Evolutionary conservation across 192 early-diverging fungal genomes (phyloP), one percentile per base, ranked within the genome.

Genomic region (Coemansia javaensis): DNA sequence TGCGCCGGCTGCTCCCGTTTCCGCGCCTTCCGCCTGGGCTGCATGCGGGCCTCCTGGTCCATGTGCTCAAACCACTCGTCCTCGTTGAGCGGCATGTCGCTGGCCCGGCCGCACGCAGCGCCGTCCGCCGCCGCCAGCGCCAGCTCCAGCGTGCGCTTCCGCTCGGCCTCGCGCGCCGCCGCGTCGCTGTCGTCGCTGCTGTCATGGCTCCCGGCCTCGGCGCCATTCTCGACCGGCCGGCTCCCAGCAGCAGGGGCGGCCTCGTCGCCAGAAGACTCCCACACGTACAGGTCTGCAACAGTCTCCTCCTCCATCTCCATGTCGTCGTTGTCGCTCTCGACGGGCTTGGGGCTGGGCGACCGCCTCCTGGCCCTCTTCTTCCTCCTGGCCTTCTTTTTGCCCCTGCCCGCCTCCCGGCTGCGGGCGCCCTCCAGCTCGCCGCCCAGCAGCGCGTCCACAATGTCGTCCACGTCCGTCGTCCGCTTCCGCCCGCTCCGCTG

Each of bases 391-490:
- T 36, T 42, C 13, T 47, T 33, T 40, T n/a, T n/a, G n/a, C n/a
- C n/a, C n/a, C n/a, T n/a, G n/a, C n/a, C n/a, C n/a, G n/a, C n/a
- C n/a, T n/a, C 15, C 10, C 7, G 22, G 24, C 34, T 7, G 23
- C 13, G 8, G 23, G 35, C 39, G 5, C 35, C 25, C 14, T 47
- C 34, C n/a, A 41, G 31, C 18, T 48, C 38, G 28, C 41, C 63
- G 22, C 63, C 63, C 12, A 71, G 48, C 16, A 71, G 56, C 6
- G 68, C 68, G 44, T 63, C 56, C 14, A 71, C 68, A 15, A 71
- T 56, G 30, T 71, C 59, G 18, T 59, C 61, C 3, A 59, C 51
- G n/a, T 55, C 39, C 3, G 33, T 46, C 37, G 3, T 33, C 3
- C 17, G 12, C 21, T 40, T 47, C 32, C 38, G 42, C 39, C 40